Percentiles rank a stretch among this genome's conserved stretches.
These are phyloP conservation scores for Beauveria caledonica DNA, from an alignment of 2,329 filamentous ascomycete species.

Conservation along the genomic window DNA sequence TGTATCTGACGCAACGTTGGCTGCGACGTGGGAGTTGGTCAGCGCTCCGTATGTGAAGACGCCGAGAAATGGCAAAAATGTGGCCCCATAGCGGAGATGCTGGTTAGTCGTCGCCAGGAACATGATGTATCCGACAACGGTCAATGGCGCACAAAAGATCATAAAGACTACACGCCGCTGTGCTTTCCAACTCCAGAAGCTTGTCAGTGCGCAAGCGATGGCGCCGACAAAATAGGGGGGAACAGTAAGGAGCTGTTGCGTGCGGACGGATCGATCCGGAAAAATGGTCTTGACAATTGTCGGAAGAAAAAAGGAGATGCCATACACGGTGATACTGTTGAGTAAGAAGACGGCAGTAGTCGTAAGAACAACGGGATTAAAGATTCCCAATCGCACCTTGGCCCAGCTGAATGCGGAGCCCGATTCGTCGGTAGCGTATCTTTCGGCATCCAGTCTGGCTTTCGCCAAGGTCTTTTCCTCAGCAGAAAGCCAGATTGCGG, in stretches of 20 bases:
- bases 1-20: slow-evolving; percentile 62
- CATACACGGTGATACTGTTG: slow-evolving; percentile 64
- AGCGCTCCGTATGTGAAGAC: slow-evolving; percentile 56
- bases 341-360: slow-evolving; percentile 54
- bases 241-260: slow-evolving; percentile 43
- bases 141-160: slow-evolving; percentile 48
- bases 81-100: slow-evolving; percentile 55
- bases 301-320: slow-evolving; percentile 62
- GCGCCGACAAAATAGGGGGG: slow-evolving; percentile 4
- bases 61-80: slow-evolving; percentile 56
- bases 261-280: slow-evolving; percentile 45
- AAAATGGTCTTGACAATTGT: slow-evolving; percentile 66
- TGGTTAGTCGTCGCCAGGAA: slow-evolving; percentile 48
- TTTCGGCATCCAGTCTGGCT: slow-evolving; percentile 50
- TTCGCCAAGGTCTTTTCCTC: slow-evolving; percentile 57
- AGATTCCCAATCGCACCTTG: slow-evolving; percentile 55
- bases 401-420: slow-evolving; percentile 47
- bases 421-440: slow-evolving; percentile 48
- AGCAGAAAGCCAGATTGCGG: slow-evolving; percentile 54
- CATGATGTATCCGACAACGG: slow-evolving; percentile 61
- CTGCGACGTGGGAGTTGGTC: slow-evolving; percentile 56
- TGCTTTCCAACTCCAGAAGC: slow-evolving; percentile 7
- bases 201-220: not conserved
- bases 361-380: slow-evolving; percentile 45
- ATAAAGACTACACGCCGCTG: slow-evolving; percentile 34